Percentiles rank a stretch among this genome's conserved stretches.
These are phyloP conservation scores for Corchorus capsularis DNA, from an alignment of 345 rosid genomes.

Conservation along the genomic window DNA sequence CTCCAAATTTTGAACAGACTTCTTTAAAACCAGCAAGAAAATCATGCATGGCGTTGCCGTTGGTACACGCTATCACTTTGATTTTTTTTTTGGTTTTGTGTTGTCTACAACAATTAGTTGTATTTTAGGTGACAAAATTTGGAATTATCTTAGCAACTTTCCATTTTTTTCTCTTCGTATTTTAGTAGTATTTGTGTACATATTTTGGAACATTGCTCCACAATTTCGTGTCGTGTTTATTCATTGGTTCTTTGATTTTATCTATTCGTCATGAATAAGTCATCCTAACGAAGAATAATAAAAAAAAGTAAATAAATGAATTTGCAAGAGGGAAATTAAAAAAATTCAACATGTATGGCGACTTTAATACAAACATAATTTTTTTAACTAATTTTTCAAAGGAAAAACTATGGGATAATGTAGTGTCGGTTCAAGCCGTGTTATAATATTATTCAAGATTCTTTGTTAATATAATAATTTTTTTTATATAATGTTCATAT, in stretches of 20 bases:
- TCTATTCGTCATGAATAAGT: slow-evolving; percentile 14
- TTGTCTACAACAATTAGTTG: background rate
- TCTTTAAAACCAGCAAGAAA: slow-evolving; percentile 35
- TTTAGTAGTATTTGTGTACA: background rate
- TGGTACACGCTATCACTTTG: slow-evolving; percentile 27
- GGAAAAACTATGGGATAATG: slow-evolving; percentile 9
- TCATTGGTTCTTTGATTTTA: background rate
- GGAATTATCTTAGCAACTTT: slow-evolving; percentile 20
- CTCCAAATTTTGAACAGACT: background rate
- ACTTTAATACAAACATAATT: slow-evolving; percentile 4
- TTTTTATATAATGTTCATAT: background rate
- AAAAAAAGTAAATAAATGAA: background rate
- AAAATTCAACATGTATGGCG: background rate
- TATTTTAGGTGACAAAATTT: background rate
- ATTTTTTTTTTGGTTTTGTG: background rate
- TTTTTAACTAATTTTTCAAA: background rate
- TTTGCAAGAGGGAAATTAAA: background rate
- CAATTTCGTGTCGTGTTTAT: slow-evolving; percentile 26
- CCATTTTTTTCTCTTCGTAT: background rate
- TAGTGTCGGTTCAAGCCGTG: slow-evolving; percentile 26
- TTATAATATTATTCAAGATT: slow-evolving; percentile 16
- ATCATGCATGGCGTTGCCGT: slow-evolving; percentile 17
- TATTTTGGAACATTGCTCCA: slow-evolving; percentile 17
- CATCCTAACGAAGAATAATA: background rate
- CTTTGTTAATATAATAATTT: background rate